Evolutionary conservation across 768 basidiomycete species (phyloP).

Genomic region (Mycena rebaudengoi): DNA sequence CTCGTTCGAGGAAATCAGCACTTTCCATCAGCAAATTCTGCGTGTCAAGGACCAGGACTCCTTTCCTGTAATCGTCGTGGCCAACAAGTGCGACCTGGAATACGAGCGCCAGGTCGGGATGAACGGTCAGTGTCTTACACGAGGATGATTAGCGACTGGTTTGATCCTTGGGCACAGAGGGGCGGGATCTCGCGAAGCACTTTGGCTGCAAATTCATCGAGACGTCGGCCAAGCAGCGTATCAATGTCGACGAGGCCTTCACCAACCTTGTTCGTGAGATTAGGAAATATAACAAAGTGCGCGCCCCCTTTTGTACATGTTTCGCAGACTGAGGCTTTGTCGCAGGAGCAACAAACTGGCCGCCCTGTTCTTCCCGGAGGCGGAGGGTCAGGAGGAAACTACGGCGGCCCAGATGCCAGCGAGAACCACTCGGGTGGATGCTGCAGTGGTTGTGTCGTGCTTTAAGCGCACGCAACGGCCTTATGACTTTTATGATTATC

Average conservation of each 20-base stretch:
- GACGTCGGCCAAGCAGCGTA: constrained; percentile 94
- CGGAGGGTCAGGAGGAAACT: constrained; percentile 55
- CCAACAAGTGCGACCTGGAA: constrained; percentile 98
- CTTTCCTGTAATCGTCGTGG: constrained; percentile 95
- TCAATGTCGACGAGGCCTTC: constrained; percentile 98
- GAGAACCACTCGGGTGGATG: constrained; percentile 68
- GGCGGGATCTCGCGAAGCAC: constrained; percentile 94
- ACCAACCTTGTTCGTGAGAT: constrained; percentile 93
- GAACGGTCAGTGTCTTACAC: constrained; percentile 78
- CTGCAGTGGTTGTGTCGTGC: constrained; percentile 75
- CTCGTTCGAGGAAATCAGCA: constrained; percentile 96
- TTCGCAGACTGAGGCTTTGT: constrained; percentile 12
- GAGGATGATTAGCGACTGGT: too few relatives aligned
- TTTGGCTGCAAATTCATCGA: constrained; percentile 92
- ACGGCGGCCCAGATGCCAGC: constrained; percentile 54
- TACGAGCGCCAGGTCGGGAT: constrained; percentile 96
- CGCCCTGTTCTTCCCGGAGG: constrained; percentile 66
- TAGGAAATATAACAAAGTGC: constrained; percentile 90
- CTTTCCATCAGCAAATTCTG: constrained; percentile 95
- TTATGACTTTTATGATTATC: constrained; percentile 19
- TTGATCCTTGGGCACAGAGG: too few relatives aligned
- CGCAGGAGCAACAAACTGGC: constrained; percentile 80
- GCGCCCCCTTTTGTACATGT: constrained; percentile 17
- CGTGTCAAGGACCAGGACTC: constrained; percentile 96
- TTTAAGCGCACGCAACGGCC: constrained; percentile 40